These are phyloP conservation scores for Fusarium scirpi DNA, from an alignment of 2,329 filamentous ascomycete genomes.

Conservation along the genomic window DNA sequence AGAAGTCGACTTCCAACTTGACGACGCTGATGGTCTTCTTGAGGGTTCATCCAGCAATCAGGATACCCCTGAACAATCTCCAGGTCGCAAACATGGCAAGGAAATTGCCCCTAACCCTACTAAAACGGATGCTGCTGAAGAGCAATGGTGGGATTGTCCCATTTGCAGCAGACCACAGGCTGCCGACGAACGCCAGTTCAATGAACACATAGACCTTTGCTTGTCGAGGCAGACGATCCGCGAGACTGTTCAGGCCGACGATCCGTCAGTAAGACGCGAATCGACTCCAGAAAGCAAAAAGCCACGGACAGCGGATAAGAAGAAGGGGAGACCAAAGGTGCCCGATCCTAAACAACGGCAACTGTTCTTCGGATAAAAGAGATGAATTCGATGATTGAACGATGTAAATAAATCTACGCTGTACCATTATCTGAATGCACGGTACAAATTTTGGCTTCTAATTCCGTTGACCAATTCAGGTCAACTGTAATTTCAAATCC, in stretches of 20 bases:
- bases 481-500: constrained; percentile 23
- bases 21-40: constrained; percentile 29
- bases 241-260: constrained; percentile 76
- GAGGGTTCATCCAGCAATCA: constrained; percentile 23
- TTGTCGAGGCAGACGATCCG: constrained; percentile 88
- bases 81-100: constrained; percentile 58
- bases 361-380: constrained; percentile 62
- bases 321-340: constrained; percentile 51
- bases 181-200: constrained; percentile 82
- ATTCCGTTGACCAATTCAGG: constrained; percentile 8
- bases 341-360: constrained; percentile 64
- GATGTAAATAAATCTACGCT: constrained; percentile 15
- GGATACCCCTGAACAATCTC: constrained; percentile 10
- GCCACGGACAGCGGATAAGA: constrained; percentile 53
- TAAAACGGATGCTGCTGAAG: constrained; percentile 50
- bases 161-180: constrained; percentile 83
- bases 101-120: constrained; percentile 63
- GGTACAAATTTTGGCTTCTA: constrained; percentile 11
- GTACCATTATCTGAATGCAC: constrained; percentile 1
- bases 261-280: constrained; percentile 43
- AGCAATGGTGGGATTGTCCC: constrained; percentile 84
- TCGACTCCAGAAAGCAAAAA: constrained; percentile 55
- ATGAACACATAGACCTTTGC: constrained; percentile 92
- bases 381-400: constrained; percentile 10
- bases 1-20: constrained; percentile 67